Evolutionary conservation across 495 filamentous ascomycete genomes (phyloP), one percentile per base, ranked within the genome.

Genomic region (Hypoxylon intermedium): DNA sequence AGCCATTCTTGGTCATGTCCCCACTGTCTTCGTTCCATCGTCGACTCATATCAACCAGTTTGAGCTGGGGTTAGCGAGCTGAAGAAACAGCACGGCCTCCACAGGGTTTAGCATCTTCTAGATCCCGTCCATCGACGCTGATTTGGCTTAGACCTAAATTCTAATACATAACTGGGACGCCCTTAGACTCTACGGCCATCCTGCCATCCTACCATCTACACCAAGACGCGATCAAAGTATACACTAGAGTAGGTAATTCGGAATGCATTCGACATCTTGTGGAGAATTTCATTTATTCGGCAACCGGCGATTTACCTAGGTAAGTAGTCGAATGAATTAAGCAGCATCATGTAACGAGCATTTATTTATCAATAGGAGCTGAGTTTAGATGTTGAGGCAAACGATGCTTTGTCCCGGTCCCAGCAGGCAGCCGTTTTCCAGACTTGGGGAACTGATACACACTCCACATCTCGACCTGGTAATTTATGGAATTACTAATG

Each of bases 1-100:
- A 64, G 40, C 53, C 48, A 48, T 54, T 58, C 49, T 31, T 46
- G 23, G 43, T 49, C 16, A 37, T 44, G 58, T 64, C 60, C 60
- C 60, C 60, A 63, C 60, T 11, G 13, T 56, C 40, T 47, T 52
- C 53, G 9, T 47, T 47, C 33, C 41, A 19, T 9, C 16, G 46
- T 34, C 53, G 46, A 46, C 52, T 63, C 23, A 42, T 16, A 53
- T 24, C 30, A 49, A n/a, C 43, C 42, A 18, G 13, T 49, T 53
- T 24, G 26, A 26, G 37, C 44, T 15, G 34, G 49, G 49, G 43
- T 44, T 12, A 12, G 28, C 28, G 18, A 60, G 58, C 58, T 60
- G 53, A 54, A 54, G 43, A 45, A 42, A 43, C 43, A 38, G 4
- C 20, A 16, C 15, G 12, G 36, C 38, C n/a, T 43, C 13, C 13